Percentiles rank a stretch among this genome's conserved stretches.
These are phyloP conservation scores for Takashimella koratensis DNA, from an alignment of 1,284 basidiomycete species.

Conservation along the genomic window DNA sequence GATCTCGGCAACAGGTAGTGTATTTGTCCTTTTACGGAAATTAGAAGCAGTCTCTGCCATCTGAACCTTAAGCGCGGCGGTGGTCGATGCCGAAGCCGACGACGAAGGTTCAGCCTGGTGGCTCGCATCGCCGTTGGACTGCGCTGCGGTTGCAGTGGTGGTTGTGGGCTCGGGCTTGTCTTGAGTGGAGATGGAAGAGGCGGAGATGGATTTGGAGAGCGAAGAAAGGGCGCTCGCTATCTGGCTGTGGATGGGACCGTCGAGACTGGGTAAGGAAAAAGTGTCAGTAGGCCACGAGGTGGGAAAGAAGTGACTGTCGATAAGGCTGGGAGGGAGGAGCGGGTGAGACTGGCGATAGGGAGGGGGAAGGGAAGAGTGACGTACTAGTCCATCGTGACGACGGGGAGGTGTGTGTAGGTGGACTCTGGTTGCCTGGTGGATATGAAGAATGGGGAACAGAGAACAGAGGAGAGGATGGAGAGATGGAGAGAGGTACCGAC, in stretches of 20 bases:
- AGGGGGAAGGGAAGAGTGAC: neutral
- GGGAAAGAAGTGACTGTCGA: neutral
- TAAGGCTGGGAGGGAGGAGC: neutral
- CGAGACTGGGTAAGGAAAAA: slow-evolving; percentile 31
- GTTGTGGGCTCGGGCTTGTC: slow-evolving; percentile 7
- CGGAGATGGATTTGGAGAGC: slow-evolving; percentile 26
- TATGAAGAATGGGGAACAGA: neutral
- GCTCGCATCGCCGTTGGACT: slow-evolving; percentile 68
- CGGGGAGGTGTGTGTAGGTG: too few species aligned
- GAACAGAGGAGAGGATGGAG: too few species aligned
- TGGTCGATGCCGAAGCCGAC: slow-evolving; percentile 50
- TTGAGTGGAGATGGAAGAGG: slow-evolving; percentile 25
- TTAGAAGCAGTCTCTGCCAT: slow-evolving; percentile 65
- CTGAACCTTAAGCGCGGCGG: slow-evolving; percentile 64
- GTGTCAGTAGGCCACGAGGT: neutral
- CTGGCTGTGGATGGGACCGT: slow-evolving; percentile 44
- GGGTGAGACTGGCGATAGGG: neutral
- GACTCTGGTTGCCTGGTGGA: too few species aligned
- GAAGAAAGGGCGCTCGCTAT: slow-evolving; percentile 41
- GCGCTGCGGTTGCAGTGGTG: neutral
- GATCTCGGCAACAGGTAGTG: slow-evolving; percentile 72
- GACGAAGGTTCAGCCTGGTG: too few species aligned
- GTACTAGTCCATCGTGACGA: slow-evolving; percentile 35
- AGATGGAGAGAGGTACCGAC: neutral
- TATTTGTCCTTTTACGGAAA: slow-evolving; percentile 66